Evolutionary conservation across 192 early-diverging fungal genomes (phyloP).

Genomic region (Haplosporangium gracile): DNA sequence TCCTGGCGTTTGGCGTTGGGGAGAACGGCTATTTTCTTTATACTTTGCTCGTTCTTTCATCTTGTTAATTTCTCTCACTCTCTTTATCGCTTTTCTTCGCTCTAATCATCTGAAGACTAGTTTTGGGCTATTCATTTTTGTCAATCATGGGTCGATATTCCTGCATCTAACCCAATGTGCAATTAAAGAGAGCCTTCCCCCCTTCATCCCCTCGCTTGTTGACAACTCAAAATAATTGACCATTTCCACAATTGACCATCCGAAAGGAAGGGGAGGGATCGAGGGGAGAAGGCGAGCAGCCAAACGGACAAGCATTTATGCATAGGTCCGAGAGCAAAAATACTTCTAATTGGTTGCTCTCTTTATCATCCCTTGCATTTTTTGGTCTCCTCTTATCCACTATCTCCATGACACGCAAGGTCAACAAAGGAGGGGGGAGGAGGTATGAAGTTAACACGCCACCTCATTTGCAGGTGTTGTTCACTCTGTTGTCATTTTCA

Average conservation of each 20-base stretch:
- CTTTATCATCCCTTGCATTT: neutral
- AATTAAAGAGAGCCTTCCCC: neutral
- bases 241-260: slow-evolving; percentile 9
- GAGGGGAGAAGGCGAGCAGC: neutral
- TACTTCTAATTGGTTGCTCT: neutral
- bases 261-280: neutral
- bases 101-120: too few relatives aligned
- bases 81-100: too few relatives aligned
- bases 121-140: too few relatives aligned
- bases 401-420: neutral
- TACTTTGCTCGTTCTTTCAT: too few relatives aligned
- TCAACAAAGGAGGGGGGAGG: neutral
- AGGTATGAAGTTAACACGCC: neutral
- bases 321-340: neutral
- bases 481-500: neutral
- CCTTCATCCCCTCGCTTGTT: neutral
- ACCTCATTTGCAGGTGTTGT: neutral
- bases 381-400: too few relatives aligned
- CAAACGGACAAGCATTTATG: neutral
- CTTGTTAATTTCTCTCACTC: too few relatives aligned
- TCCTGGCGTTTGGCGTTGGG: too few relatives aligned
- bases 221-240: neutral
- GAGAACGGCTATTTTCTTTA: too few relatives aligned
- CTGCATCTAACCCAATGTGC: neutral
- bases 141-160: neutral